Percentiles rank a stretch among this genome's conserved stretches.
These are phyloP conservation scores for Colletotrichum magnum DNA, from an alignment of 2,329 filamentous ascomycete genomes.

Conservation along the genomic window DNA sequence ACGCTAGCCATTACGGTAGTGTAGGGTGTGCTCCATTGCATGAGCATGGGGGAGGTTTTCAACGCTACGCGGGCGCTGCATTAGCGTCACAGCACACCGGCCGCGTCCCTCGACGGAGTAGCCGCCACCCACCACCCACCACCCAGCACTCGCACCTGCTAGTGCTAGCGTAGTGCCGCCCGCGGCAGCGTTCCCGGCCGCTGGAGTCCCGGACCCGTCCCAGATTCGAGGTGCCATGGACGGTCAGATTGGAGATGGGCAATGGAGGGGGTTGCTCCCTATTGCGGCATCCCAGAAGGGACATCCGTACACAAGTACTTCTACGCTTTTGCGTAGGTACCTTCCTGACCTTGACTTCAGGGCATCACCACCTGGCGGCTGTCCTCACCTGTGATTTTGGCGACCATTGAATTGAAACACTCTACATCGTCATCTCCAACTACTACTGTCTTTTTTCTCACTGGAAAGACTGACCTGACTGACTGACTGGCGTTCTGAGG, in stretches of 20 bases:
- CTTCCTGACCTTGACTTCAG: not conserved
- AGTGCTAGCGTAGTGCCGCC: slow-evolving; percentile 13
- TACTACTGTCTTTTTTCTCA: not conserved
- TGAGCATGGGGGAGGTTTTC: not conserved
- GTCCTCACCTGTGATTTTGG: not conserved
- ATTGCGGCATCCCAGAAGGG: too few relatives aligned
- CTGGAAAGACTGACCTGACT: not conserved
- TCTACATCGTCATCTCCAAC: not conserved
- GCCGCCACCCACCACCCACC: slow-evolving; percentile 28
- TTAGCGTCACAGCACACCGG: slow-evolving; percentile 26
- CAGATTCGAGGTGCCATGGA: slow-evolving; percentile 11
- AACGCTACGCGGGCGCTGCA: slow-evolving; percentile 28
- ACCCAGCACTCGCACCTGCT: slow-evolving; percentile 13
- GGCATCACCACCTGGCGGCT: not conserved
- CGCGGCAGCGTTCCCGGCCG: slow-evolving; percentile 15
- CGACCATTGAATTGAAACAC: slow-evolving; percentile 3
- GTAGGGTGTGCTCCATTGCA: slow-evolving; percentile 10
- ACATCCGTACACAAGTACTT: not conserved
- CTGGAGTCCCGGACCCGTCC: slow-evolving; percentile 6
- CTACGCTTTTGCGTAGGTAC: not conserved
- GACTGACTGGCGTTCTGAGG: too few relatives aligned
- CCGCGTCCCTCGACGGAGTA: slow-evolving; percentile 26
- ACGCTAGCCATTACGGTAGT: slow-evolving; percentile 33
- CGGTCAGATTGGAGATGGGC: not conserved
- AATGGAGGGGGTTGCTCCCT: not conserved